Percentiles rank a stretch among this genome's conserved stretches.
Evolutionary conservation across 164 flowering plant genomes (phyloP).

Genomic region (Piper longum): DNA sequence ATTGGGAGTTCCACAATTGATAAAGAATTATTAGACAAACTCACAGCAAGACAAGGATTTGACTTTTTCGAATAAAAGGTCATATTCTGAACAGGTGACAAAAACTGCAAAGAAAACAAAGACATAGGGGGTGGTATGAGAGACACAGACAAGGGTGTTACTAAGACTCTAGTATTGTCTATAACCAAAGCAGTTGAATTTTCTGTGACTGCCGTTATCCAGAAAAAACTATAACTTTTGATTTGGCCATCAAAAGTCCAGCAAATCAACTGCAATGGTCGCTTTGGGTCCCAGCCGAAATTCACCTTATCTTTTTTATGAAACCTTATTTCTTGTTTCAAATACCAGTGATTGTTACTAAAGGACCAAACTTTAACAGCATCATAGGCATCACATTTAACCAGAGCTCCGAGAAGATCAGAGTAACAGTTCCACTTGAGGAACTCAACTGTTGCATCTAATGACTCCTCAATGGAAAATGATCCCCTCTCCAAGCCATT

Average conservation of each 20-base stretch:
- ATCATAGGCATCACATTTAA: conserved; percentile 48
- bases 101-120: conserved; percentile 50
- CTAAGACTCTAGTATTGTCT: conserved; percentile 52
- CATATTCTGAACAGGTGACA: conserved; percentile 41
- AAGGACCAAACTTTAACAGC: conserved; percentile 72
- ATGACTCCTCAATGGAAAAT: conserved; percentile 41
- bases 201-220: conserved; percentile 71
- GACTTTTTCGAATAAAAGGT: conserved; percentile 35
- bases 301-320: conserved; percentile 40
- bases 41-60: conserved; percentile 50
- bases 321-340: conserved; percentile 76
- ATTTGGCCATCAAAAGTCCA: conserved; percentile 69
- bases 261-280: conserved; percentile 53
- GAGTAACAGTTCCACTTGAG: conserved; percentile 84
- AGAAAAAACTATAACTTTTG: conserved; percentile 43
- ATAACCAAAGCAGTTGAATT: conserved; percentile 77
- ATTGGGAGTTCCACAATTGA: conserved; percentile 67
- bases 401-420: conserved; percentile 77
- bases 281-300: conserved; percentile 75
- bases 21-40: conserved; percentile 53
- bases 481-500: conserved; percentile 87
- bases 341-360: conserved; percentile 90
- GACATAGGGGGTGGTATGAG: conserved; percentile 90
- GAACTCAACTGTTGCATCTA: conserved; percentile 35
- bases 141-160: conserved; percentile 57